Percentiles rank a stretch among this genome's conserved stretches.
Conservation (phyloP, 768 basidiomycete genomes). For the Mycena sanguinolenta region DNA sequence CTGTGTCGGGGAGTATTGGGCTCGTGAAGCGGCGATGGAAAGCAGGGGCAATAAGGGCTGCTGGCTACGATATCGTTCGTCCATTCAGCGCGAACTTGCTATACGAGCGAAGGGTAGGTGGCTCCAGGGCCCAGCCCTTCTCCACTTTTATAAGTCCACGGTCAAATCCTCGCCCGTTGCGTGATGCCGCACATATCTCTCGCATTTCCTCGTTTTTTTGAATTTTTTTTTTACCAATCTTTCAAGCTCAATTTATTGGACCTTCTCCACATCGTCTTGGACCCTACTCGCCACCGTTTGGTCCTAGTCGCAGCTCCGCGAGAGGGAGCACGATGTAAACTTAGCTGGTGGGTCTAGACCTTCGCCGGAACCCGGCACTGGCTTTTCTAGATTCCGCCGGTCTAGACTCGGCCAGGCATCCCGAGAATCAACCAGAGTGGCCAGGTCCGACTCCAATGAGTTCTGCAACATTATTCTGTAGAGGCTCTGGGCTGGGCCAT, state of each 20-base stretch:
- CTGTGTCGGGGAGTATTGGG: conserved; percentile 35
- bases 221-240: conserved; percentile 17
- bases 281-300: neutral
- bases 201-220: conserved; percentile 1
- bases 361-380: conserved; percentile 7
- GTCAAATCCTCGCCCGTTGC: conserved; percentile 1
- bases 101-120: neutral
- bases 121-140: conserved; percentile 33
- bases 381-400: conserved; percentile 18
- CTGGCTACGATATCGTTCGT: conserved; percentile 35
- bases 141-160: conserved; percentile 31
- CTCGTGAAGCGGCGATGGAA: conserved; percentile 36
- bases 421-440: conserved; percentile 2
- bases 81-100: conserved; percentile 25
- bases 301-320: neutral
- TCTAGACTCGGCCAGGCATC: conserved; percentile 21
- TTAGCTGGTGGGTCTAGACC: conserved; percentile 28
- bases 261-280: neutral
- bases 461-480: neutral
- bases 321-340: neutral
- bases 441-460: too few relatives aligned
- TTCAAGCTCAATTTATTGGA: neutral
- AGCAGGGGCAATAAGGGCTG: conserved; percentile 37
- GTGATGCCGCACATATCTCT: neutral
- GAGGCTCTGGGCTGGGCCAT: neutral